Base-by-base conservation (phyloP, 1,139 yeast genomes). In the Geotrichum europaeum region DNA sequence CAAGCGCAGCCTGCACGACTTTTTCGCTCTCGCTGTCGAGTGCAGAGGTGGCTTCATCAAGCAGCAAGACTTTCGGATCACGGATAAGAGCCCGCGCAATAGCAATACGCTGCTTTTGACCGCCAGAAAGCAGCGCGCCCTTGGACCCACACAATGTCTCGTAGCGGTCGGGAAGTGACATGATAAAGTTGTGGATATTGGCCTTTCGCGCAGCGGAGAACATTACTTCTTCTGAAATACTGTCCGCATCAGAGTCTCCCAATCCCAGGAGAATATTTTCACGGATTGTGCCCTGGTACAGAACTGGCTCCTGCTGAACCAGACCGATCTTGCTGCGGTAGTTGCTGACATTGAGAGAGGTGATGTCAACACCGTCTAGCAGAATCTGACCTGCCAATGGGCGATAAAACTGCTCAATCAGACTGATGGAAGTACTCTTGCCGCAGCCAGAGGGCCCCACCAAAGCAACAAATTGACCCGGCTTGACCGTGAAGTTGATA, bases 391-490 rank as follows among this genome's bases (percentile, higher is more conserved):
- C 98, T 0, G 76, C 68, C 2, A 78, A 69, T 2, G 96, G 95
- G 65, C 88, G 85, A 72, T 92, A 92, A 72, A 89, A 91, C 61
- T 96, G 77, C 66, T 91, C 81, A 59, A 90, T 75, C 60, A 92
- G 76, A 32, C 92, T 87, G n/a, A 96, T 87, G 45, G 95, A 86
- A 0, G 97, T 92, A 1, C 96, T 88, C 74, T 92, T 92, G 49
- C 98, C 98, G 68, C 96, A 84, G 4, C 98, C 98, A 3, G 96
- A 89, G 1, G 97, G 95, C 0, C 98, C 99, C 2, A 92, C 98
- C 64, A 92, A 81, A 67, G 98, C 96, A 43, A 90, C 89, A 69
- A 89, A 89, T 63, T 95, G 91, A 2, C 97, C 97, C 56, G 84
- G 79, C 61, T 84, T 81, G 61, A 92, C 85, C 34, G 78, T 81